Evolutionary conservation across 139 green algal species (phyloP).

Genomic region (Chlorella sorokiniana): DNA sequence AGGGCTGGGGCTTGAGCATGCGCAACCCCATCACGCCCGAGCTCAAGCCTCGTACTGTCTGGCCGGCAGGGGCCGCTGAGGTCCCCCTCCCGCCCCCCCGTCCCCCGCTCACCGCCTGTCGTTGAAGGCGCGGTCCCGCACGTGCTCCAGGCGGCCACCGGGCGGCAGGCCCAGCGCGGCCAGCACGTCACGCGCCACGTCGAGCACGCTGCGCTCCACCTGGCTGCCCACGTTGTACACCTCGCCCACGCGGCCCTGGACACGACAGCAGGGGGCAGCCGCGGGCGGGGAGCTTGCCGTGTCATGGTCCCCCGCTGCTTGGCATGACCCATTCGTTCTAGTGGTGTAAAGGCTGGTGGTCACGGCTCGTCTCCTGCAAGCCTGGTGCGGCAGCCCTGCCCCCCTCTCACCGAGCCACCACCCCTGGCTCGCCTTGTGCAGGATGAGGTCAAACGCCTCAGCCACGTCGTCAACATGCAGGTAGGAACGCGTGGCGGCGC

Average conservation of each 20-base stretch:
- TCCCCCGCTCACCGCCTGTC: constrained; percentile 50
- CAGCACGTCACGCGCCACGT: constrained; percentile 79
- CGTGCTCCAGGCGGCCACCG: constrained; percentile 52
- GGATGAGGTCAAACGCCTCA: constrained; percentile 86
- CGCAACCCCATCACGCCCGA: too few species aligned
- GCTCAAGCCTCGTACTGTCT: too few species aligned
- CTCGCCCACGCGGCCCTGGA: constrained; percentile 62
- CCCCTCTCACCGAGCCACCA: too few species aligned
- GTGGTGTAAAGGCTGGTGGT: too few species aligned
- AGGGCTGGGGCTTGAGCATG: too few species aligned
- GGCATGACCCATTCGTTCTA: too few species aligned
- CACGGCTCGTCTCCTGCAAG: too few species aligned
- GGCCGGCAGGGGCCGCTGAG: too few species aligned
- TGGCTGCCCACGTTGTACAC: constrained; percentile 98
- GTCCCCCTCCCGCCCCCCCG: not conserved
- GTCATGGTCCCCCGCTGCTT: too few species aligned
- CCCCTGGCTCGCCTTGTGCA: constrained; percentile 69
- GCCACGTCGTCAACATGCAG: constrained; percentile 96
- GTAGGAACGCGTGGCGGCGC: constrained; percentile 64
- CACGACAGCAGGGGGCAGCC: not conserved
- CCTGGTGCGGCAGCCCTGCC: too few species aligned
- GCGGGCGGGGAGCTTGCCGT: too few species aligned
- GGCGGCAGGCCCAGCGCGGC: constrained; percentile 58
- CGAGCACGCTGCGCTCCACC: constrained; percentile 87
- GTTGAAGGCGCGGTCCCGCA: constrained; percentile 88